Conservation (phyloP, 768 basidiomycete genomes). For the Sarcomyxa edulis region DNA sequence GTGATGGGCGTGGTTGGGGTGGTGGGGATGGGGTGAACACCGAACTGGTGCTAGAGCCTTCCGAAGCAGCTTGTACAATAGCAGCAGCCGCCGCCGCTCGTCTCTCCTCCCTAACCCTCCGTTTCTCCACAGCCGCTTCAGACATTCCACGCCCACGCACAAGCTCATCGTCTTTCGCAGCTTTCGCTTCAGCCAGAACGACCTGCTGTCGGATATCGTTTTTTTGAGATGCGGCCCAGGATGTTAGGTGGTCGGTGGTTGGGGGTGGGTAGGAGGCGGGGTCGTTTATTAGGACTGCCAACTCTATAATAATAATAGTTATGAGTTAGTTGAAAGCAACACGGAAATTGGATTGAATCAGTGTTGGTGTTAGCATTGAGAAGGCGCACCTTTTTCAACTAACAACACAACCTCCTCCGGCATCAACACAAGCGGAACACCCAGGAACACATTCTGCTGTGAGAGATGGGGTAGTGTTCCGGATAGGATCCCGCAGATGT, state of each 20-base stretch:
- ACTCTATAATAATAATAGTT: conserved; percentile 39
- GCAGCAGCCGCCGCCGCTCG: conserved; percentile 13
- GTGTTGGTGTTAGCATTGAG: background rate
- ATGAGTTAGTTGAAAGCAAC: conserved; percentile 6
- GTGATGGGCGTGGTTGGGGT: background rate
- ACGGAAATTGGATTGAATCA: background rate
- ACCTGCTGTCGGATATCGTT: conserved; percentile 44
- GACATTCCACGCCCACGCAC: conserved; percentile 36
- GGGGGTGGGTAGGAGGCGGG: conserved; percentile 49
- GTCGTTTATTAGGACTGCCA: conserved; percentile 78
- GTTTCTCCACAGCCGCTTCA: conserved; percentile 64
- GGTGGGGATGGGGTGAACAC: conserved; percentile 2
- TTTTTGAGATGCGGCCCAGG: conserved; percentile 49
- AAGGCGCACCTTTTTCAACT: conserved; percentile 65
- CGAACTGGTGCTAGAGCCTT: background rate
- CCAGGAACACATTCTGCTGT: conserved; percentile 95
- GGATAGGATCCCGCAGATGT: conserved; percentile 76
- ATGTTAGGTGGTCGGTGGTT: conserved; percentile 35
- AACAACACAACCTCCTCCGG: conserved; percentile 92
- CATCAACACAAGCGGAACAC: conserved; percentile 81
- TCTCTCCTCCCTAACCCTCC: conserved; percentile 60
- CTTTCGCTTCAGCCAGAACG: conserved; percentile 42
- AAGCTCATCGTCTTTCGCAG: conserved; percentile 35
- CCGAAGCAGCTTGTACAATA: conserved; percentile 1
- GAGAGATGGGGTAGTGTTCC: conserved; percentile 94